phyloP scores from a whole-genome alignment of 345 rosid species.

The Eucalyptus cloeziana region DNA sequence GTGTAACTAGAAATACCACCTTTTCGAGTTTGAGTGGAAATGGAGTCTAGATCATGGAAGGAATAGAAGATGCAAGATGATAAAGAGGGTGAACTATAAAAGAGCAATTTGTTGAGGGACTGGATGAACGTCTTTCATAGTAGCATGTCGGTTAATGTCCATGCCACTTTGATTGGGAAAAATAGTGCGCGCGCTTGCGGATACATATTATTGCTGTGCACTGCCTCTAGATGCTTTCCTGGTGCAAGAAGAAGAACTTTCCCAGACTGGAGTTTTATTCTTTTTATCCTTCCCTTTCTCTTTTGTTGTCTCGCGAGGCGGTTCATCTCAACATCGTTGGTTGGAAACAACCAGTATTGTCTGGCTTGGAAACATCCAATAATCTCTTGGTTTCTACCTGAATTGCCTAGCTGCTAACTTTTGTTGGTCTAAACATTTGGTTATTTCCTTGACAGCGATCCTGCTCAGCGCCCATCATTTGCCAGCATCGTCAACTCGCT shows the following conservation, averaged over 20 bases:
- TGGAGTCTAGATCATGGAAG: neutral
- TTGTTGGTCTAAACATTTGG: neutral
- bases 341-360: neutral
- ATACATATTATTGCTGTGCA: neutral
- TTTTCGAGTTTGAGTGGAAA: neutral
- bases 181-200: neutral
- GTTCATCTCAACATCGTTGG: neutral
- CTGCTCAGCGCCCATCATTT: constrained; percentile 68
- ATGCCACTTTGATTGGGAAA: neutral
- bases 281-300: neutral
- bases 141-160: neutral
- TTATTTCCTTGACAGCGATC: constrained; percentile 35
- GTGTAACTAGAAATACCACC: neutral
- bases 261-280: neutral
- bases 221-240: neutral
- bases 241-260: neutral
- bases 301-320: neutral
- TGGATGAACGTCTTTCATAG: neutral
- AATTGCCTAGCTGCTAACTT: neutral
- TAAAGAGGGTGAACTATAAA: neutral
- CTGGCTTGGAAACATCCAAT: neutral
- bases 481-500: constrained; percentile 48
- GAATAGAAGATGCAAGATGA: neutral
- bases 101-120: neutral
- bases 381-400: neutral